phyloP scores from a whole-genome alignment of 148 eudicot genomes.

The Arctostaphylos glauca region DNA sequence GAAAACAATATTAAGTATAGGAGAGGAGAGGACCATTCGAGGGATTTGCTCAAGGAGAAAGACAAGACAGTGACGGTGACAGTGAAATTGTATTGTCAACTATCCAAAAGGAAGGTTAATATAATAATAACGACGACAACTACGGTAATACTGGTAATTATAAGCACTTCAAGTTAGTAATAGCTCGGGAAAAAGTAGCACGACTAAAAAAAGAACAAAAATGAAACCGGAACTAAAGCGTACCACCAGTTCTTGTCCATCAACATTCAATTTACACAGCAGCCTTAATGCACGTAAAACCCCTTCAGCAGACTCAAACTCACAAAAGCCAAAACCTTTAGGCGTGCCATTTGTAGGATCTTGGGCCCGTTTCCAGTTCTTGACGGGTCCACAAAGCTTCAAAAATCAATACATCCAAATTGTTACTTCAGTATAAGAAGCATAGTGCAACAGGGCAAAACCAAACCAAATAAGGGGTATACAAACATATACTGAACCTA shows the following conservation, averaged over 20 bases:
- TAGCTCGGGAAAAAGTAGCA: background rate
- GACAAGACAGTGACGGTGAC: background rate
- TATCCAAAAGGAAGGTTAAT: too few species aligned
- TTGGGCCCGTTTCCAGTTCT: constrained; percentile 94
- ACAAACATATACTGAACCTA: constrained; percentile 26
- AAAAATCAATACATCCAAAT: constrained; percentile 24
- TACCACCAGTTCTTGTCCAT: constrained; percentile 93
- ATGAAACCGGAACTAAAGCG: background rate
- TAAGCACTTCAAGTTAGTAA: too few species aligned
- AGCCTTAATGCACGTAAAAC: constrained; percentile 88
- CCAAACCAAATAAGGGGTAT: background rate
- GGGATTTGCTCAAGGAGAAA: background rate
- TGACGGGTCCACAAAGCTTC: constrained; percentile 94
- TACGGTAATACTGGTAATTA: too few species aligned
- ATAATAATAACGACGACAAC: too few species aligned
- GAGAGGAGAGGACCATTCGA: background rate
- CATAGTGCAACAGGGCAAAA: background rate
- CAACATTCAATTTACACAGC: constrained; percentile 75
- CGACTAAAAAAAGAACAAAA: background rate
- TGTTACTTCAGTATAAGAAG: background rate
- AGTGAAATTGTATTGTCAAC: too few species aligned
- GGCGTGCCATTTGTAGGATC: constrained; percentile 78
- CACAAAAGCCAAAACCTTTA: constrained; percentile 86
- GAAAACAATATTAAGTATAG: background rate
- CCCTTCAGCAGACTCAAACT: constrained; percentile 93